These are phyloP conservation scores for Nicotiana knightiana DNA, from an alignment of 257 asterid genomes.

Conservation along the genomic window DNA sequence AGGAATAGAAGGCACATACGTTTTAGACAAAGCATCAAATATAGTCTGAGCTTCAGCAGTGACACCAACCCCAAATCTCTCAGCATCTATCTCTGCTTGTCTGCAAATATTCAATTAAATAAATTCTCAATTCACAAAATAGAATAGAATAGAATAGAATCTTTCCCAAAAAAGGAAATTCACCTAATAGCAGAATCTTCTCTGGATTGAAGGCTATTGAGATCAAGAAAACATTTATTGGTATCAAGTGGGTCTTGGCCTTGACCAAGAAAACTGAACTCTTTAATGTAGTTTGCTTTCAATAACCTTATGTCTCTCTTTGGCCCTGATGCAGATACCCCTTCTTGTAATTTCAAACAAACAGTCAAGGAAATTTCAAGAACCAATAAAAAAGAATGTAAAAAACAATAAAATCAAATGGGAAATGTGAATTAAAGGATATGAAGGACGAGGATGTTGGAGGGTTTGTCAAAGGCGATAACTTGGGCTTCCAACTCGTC, in stretches of 20 bases:
- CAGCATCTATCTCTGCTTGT: conserved; percentile 86
- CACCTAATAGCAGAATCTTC: conserved; percentile 94
- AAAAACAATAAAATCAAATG: neutral
- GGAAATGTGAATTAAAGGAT: conserved; percentile 42
- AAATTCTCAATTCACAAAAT: conserved; percentile 2
- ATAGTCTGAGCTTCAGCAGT: conserved; percentile 86
- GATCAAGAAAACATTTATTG: conserved; percentile 74
- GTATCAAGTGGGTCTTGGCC: conserved; percentile 86
- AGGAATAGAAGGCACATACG: conserved; percentile 41
- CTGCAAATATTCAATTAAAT: conserved; percentile 36
- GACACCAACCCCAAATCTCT: conserved; percentile 94
- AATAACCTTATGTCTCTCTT: conserved; percentile 75
- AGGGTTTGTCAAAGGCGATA: conserved; percentile 71
- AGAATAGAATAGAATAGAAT: neutral
- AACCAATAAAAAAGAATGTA: too few relatives aligned
- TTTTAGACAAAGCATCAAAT: conserved; percentile 88
- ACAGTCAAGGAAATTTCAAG: conserved; percentile 39
- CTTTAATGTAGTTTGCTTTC: conserved; percentile 79
- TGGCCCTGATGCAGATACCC: conserved; percentile 61
- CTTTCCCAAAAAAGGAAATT: neutral
- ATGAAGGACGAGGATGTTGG: conserved; percentile 95
- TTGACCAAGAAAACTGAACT: conserved; percentile 64
- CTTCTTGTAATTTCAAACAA: conserved; percentile 60
- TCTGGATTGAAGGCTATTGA: conserved; percentile 58
- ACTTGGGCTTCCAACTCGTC: conserved; percentile 92